Evolutionary conservation across 1,284 basidiomycete species (phyloP).

Genomic region (Cutaneotrichosporon arboriforme): DNA sequence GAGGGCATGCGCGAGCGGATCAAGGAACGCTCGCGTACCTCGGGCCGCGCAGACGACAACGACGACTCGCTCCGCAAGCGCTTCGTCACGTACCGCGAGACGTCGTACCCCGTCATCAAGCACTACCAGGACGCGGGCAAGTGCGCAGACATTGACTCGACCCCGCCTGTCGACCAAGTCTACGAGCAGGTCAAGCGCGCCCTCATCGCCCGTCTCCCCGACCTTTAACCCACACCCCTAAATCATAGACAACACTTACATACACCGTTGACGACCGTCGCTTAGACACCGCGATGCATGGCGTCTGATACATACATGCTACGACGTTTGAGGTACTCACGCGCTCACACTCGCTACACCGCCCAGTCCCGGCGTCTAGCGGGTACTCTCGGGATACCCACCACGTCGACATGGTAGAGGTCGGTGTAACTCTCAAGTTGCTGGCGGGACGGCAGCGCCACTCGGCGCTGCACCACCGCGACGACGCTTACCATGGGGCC

Average conservation of each 20-base stretch:
- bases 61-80: conserved; percentile 92
- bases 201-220: conserved; percentile 49
- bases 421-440: too few relatives aligned
- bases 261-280: background rate
- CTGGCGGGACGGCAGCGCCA: too few relatives aligned
- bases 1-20: conserved; percentile 81
- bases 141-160: conserved; percentile 76
- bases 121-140: conserved; percentile 68
- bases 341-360: too few relatives aligned
- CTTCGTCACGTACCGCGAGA: conserved; percentile 80
- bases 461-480: too few relatives aligned
- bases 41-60: conserved; percentile 94
- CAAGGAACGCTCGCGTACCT: conserved; percentile 85
- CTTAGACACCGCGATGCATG: conserved; percentile 13
- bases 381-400: too few relatives aligned
- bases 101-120: conserved; percentile 94
- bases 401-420: too few relatives aligned
- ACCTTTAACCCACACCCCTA: background rate
- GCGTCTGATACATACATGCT: conserved; percentile 3
- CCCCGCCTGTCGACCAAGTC: conserved; percentile 67
- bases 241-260: background rate
- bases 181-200: conserved; percentile 58
- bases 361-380: too few relatives aligned
- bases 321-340: too few relatives aligned
- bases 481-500: too few relatives aligned